Evolutionary conservation across 331 rosid genomes (phyloP).

Genomic region (Acacia concinna): DNA sequence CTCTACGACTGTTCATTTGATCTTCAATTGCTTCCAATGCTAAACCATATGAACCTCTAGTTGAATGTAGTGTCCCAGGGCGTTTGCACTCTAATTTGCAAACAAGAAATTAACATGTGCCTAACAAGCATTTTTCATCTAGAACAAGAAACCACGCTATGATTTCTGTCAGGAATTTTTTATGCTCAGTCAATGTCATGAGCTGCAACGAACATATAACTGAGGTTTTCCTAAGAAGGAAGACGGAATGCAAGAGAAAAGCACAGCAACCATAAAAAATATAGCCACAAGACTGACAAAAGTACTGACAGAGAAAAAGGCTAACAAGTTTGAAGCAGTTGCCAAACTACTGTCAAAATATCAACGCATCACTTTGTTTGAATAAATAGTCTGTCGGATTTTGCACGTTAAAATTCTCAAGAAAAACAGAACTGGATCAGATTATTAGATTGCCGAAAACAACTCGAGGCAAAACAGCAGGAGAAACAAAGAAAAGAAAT

Average conservation of each 20-base stretch:
- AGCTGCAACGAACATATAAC: not conserved
- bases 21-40: not conserved
- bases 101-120: not conserved
- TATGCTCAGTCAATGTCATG: not conserved
- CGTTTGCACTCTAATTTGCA: not conserved
- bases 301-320: not conserved
- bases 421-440: conserved; percentile 1
- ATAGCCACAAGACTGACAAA: not conserved
- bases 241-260: conserved; percentile 11
- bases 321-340: not conserved
- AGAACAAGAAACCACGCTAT: not conserved
- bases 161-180: not conserved
- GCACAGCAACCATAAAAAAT: not conserved
- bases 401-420: not conserved
- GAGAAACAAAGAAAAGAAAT: not conserved
- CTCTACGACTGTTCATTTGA: not conserved
- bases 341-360: not conserved
- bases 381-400: not conserved
- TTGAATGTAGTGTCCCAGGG: not conserved
- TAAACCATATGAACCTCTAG: not conserved
- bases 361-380: not conserved
- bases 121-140: not conserved
- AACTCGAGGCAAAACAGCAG: conserved; percentile 2
- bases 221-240: not conserved
- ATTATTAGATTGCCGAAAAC: not conserved